A percentile compares a stretch with the other conserved stretches of the same genome.
Conservation (phyloP, 192 early-diverging fungal genomes). For the Dissophora ornata region DNA sequence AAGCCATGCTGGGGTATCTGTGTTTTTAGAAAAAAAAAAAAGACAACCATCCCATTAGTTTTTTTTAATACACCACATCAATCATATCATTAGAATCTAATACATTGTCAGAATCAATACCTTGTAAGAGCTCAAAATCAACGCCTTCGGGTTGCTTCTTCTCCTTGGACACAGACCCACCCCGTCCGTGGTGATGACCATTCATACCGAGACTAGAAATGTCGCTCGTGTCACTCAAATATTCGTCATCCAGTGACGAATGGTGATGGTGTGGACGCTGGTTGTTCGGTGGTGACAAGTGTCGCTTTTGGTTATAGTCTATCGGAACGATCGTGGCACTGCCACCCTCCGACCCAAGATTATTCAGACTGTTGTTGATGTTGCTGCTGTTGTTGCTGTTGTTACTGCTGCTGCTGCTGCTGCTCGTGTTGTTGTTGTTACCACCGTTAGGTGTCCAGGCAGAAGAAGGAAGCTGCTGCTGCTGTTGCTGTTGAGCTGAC, state of each 20-base stretch:
- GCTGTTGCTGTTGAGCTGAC: slow-evolving; percentile 14
- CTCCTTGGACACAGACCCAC: slow-evolving; percentile 63
- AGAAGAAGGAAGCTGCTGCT: no score
- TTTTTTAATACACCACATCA: neutral
- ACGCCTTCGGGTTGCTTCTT: slow-evolving; percentile 81
- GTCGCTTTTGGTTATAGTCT: slow-evolving; percentile 48
- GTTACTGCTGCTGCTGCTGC: no score
- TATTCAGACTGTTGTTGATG: slow-evolving; percentile 11
- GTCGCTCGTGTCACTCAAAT: slow-evolving; percentile 53
- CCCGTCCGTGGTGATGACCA: slow-evolving; percentile 33
- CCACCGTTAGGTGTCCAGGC: slow-evolving; percentile 18
- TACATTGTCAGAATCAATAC: no score
- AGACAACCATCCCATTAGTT: neutral
- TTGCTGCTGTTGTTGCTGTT: neutral
- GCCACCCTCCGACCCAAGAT: slow-evolving; percentile 30
- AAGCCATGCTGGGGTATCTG: slow-evolving; percentile 95
- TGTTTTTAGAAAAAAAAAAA: neutral
- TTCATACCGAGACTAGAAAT: slow-evolving; percentile 51
- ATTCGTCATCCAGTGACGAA: slow-evolving; percentile 47
- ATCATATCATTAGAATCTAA: no score
- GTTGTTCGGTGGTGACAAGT: slow-evolving; percentile 25
- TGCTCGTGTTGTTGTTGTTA: slow-evolving; percentile 11
- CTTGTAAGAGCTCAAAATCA: slow-evolving; percentile 78
- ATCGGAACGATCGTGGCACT: slow-evolving; percentile 28
- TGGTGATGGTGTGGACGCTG: slow-evolving; percentile 19